phyloP scores from a whole-genome alignment of 257 asterid species.

The Mentha longifolia region DNA sequence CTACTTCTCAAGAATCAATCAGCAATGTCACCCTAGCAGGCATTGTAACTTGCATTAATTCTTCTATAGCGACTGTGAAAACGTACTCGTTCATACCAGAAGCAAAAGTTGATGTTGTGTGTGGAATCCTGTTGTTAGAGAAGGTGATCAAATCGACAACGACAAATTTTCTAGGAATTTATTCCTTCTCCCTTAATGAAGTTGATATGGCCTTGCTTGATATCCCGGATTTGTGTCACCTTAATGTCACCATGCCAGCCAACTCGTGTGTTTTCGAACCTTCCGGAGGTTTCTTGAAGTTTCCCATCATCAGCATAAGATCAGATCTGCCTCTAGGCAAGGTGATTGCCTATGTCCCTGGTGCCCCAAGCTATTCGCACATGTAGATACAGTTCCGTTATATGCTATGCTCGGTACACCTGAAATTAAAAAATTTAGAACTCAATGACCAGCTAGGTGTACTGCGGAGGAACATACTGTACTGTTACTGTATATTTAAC shows the following conservation, averaged over 20 bases:
- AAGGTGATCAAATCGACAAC: conserved; percentile 19
- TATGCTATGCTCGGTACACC: neutral
- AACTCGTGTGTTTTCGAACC: conserved; percentile 15
- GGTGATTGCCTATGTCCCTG: conserved; percentile 16
- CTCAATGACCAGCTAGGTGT: neutral
- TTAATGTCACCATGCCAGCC: conserved; percentile 19
- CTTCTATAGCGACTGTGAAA: conserved; percentile 13
- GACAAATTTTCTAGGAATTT: conserved; percentile 12
- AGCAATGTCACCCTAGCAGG: conserved; percentile 24
- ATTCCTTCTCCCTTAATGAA: neutral
- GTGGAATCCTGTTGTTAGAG: conserved; percentile 3
- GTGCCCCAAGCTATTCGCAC: conserved; percentile 16
- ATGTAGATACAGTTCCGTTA: neutral
- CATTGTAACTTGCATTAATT: conserved; percentile 20
- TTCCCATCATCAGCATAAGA: conserved; percentile 14
- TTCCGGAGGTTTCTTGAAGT: conserved; percentile 16
- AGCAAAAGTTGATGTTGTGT: conserved; percentile 32
- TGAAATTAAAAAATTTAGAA: neutral
- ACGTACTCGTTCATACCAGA: conserved; percentile 23
- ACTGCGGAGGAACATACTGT: neutral
- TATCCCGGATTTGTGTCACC: conserved; percentile 12
- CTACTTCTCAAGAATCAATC: neutral
- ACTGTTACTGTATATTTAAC: neutral
- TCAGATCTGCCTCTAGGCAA: neutral
- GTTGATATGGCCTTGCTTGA: neutral